phyloP scores from a whole-genome alignment of 179 eudicot species.

The Dionaea muscipula region DNA sequence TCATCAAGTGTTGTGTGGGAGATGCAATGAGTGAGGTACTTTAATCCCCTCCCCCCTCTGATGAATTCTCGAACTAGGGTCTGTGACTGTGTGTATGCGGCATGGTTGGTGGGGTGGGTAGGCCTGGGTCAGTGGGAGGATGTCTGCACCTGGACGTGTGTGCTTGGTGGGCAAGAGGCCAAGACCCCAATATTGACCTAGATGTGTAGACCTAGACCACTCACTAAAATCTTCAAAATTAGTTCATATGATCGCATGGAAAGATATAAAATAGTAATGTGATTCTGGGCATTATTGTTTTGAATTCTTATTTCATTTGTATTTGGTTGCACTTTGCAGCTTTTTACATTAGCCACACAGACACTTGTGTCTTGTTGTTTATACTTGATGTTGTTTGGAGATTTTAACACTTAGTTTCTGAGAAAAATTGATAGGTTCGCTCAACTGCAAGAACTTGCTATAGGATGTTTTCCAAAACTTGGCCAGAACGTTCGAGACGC shows the following conservation, averaged over 20 bases:
- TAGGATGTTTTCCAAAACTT: constrained; percentile 86
- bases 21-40: constrained; percentile 99
- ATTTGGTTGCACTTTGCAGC: background rate
- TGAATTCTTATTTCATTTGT: too few relatives aligned
- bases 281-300: too few relatives aligned
- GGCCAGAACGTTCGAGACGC: constrained; percentile 94
- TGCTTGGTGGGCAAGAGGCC: too few relatives aligned
- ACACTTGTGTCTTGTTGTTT: constrained; percentile 1
- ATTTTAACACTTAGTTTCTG: background rate
- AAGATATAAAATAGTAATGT: too few relatives aligned
- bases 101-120: too few relatives aligned
- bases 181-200: too few relatives aligned
- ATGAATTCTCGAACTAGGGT: background rate
- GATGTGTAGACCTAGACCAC: background rate
- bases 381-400: background rate
- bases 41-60: constrained; percentile 7
- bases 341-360: background rate
- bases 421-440: constrained; percentile 48
- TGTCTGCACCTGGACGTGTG: too few relatives aligned
- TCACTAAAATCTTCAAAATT: too few relatives aligned
- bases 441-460: constrained; percentile 96
- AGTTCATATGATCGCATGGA: too few relatives aligned
- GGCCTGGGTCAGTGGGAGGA: too few relatives aligned
- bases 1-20: constrained; percentile 79
- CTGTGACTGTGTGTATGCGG: too few relatives aligned